Conservation (phyloP, 192 early-diverging fungal genomes). For the Diversispora epigaea region DNA sequence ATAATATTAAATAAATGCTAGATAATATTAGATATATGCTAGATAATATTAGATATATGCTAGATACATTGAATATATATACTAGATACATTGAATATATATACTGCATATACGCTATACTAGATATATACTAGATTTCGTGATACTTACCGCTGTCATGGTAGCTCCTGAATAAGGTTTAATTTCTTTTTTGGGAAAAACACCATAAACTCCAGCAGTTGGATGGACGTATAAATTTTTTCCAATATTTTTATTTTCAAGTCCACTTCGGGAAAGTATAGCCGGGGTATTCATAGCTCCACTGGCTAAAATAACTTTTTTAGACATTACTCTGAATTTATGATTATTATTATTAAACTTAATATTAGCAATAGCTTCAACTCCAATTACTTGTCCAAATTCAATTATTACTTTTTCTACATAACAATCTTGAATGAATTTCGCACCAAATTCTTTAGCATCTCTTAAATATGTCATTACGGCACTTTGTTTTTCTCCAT, state of each 20-base stretch:
- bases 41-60: background rate
- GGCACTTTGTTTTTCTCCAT: slow-evolving; percentile 68
- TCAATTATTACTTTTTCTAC: slow-evolving; percentile 58
- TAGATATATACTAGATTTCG: too few species aligned
- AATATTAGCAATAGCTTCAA: slow-evolving; percentile 43
- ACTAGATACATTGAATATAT: too few species aligned
- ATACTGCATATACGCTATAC: background rate
- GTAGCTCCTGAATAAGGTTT: slow-evolving; percentile 58
- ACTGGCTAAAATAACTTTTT: slow-evolving; percentile 57
- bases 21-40: background rate
- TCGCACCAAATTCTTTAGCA: slow-evolving; percentile 59
- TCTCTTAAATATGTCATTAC: slow-evolving; percentile 67
- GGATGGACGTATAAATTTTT: slow-evolving; percentile 66
- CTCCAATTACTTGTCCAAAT: slow-evolving; percentile 57
- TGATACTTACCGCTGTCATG: slow-evolving; percentile 62
- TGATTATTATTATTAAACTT: slow-evolving; percentile 35
- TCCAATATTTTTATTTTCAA: slow-evolving; percentile 73
- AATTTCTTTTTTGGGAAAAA: slow-evolving; percentile 56
- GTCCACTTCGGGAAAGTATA: slow-evolving; percentile 60
- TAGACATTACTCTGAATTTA: slow-evolving; percentile 48
- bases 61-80: background rate
- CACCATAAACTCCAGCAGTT: slow-evolving; percentile 56
- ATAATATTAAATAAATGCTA: background rate
- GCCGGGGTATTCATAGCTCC: slow-evolving; percentile 70
- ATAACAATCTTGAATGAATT: slow-evolving; percentile 58